Conservation (phyloP, 305 asterid genomes). For the Rubia balearica region DNA sequence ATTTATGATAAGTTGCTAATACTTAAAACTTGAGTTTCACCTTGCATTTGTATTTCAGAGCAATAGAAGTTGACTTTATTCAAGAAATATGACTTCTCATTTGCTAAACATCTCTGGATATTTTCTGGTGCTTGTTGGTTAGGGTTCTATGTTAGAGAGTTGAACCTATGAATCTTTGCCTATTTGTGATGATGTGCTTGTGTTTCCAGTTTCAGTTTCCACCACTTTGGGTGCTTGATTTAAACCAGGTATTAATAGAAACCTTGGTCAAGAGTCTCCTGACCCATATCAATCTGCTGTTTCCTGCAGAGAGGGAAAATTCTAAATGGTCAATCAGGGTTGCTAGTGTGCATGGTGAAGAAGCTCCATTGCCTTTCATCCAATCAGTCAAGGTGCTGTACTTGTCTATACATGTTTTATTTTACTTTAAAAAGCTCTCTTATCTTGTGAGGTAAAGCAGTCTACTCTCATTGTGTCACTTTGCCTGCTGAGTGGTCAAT, state of each 20-base stretch:
- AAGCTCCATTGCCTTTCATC: slow-evolving; percentile 22
- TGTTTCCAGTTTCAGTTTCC: background rate
- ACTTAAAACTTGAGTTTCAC: background rate
- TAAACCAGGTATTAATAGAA: background rate
- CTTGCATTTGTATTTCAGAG: background rate
- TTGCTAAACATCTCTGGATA: background rate
- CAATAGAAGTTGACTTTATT: background rate
- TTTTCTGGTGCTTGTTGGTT: background rate
- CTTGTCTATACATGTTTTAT: slow-evolving; percentile 2
- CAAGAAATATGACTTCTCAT: background rate
- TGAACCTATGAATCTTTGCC: background rate
- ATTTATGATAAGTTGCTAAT: background rate
- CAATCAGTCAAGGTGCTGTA: slow-evolving; percentile 18
- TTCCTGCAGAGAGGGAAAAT: slow-evolving; percentile 13
- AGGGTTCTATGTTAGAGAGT: background rate
- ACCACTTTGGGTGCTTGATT: background rate
- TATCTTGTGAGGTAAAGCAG: background rate
- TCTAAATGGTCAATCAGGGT: slow-evolving; percentile 19
- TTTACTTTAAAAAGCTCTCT: background rate
- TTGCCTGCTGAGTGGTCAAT: background rate
- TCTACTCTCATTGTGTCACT: background rate
- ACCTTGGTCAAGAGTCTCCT: background rate
- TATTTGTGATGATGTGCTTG: background rate
- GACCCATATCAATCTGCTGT: background rate
- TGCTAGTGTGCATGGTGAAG: slow-evolving; percentile 19